phyloP scores from a whole-genome alignment of 176 grass and related monocot species.

The Hyparrhenia diplandra region DNA sequence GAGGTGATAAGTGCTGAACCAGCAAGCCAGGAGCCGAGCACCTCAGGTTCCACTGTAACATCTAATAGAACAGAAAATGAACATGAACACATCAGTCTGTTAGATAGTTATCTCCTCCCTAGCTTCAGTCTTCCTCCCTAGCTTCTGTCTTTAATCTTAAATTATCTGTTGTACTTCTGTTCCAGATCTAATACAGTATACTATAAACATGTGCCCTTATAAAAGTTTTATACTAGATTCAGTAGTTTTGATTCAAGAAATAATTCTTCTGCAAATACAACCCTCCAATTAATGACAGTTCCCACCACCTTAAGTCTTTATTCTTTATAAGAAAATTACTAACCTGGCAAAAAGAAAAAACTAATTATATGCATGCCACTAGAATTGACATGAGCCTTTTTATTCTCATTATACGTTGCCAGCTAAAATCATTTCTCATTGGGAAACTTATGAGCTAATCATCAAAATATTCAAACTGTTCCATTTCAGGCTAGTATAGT shows the following conservation, averaged over 20 bases:
- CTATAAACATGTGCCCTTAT: too few species aligned
- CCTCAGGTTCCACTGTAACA: too few species aligned
- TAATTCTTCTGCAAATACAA: neutral
- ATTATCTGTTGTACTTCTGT: too few species aligned
- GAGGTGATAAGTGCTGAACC: too few species aligned
- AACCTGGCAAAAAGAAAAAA: neutral
- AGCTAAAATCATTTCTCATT: neutral
- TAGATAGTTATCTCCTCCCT: too few species aligned
- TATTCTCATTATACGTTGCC: neutral
- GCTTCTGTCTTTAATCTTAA: too few species aligned
- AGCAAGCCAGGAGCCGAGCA: too few species aligned
- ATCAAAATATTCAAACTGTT: neutral
- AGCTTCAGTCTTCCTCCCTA: too few species aligned
- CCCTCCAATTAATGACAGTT: neutral
- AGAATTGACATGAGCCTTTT: neutral
- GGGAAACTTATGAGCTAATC: neutral
- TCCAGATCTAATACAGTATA: too few species aligned
- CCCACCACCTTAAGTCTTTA: neutral
- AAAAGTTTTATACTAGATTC: neutral
- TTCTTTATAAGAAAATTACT: neutral
- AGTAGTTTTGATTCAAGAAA: neutral
- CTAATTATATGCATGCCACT: neutral
- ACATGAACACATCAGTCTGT: too few species aligned
- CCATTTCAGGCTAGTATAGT: conserved; percentile 54
- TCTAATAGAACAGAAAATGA: too few species aligned